phyloP scores from a whole-genome alignment of 331 rosid species.

The Cydonia oblonga region DNA sequence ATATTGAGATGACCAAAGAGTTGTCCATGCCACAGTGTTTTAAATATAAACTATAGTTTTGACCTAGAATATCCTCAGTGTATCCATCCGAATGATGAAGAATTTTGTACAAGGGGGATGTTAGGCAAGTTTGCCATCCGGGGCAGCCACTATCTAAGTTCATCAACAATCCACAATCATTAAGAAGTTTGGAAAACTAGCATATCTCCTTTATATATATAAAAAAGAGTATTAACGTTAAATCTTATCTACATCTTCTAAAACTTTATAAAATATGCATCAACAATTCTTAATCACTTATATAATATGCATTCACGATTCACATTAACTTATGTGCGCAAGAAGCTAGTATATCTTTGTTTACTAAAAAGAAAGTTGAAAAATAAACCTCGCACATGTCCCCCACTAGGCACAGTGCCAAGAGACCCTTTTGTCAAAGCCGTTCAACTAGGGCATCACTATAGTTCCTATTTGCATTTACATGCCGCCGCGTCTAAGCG shows the following conservation, averaged over 20 bases:
- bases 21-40: background rate
- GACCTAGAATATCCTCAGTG: background rate
- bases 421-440: background rate
- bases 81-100: background rate
- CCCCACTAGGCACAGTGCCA: slow-evolving; percentile 10
- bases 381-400: slow-evolving; percentile 4
- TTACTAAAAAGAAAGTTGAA: background rate
- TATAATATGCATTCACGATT: background rate
- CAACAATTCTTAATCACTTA: no score
- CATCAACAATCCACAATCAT: background rate
- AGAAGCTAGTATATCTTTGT: no score
- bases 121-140: background rate
- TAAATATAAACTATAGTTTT: background rate
- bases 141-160: background rate
- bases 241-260: background rate
- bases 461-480: background rate
- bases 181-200: background rate
- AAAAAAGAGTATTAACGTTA: no score
- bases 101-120: background rate
- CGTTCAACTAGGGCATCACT: slow-evolving; percentile 7
- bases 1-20: background rate
- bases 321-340: accelerated
- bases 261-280: no score
- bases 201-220: no score
- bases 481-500: slow-evolving; percentile 15